phyloP scores from a whole-genome alignment of 2,329 filamentous ascomycete genomes.

The Albifimbria verrucaria region DNA sequence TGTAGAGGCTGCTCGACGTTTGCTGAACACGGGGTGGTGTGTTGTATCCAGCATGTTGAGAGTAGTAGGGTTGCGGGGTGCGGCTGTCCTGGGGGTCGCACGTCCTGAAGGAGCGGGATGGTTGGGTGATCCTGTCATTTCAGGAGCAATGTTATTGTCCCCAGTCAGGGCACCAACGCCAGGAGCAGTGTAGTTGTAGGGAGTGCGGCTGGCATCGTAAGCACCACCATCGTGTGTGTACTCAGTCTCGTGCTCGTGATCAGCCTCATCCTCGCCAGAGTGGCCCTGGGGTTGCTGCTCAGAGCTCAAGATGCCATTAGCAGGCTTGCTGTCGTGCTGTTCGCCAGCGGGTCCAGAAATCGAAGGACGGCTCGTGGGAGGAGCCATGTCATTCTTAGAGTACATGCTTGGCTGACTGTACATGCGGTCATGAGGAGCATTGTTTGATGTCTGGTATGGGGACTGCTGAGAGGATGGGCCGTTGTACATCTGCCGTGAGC shows the following conservation, averaged over 20 bases:
- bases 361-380: slow-evolving; percentile 63
- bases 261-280: slow-evolving; percentile 63
- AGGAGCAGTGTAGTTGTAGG: slow-evolving; percentile 75
- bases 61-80: slow-evolving; percentile 70
- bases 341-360: slow-evolving; percentile 58
- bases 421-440: slow-evolving; percentile 60
- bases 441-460: slow-evolving; percentile 64
- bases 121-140: slow-evolving; percentile 76
- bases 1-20: slow-evolving; percentile 80
- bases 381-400: slow-evolving; percentile 85
- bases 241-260: slow-evolving; percentile 75
- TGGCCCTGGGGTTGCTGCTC: slow-evolving; percentile 49
- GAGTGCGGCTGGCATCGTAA: slow-evolving; percentile 68
- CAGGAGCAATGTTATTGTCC: slow-evolving; percentile 77
- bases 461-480: slow-evolving; percentile 65
- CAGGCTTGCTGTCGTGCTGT: slow-evolving; percentile 57
- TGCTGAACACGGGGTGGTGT: slow-evolving; percentile 71
- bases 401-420: slow-evolving; percentile 67
- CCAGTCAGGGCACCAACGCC: slow-evolving; percentile 63
- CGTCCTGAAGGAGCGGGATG: slow-evolving; percentile 80
- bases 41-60: slow-evolving; percentile 65
- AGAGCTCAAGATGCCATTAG: slow-evolving; percentile 64
- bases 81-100: slow-evolving; percentile 78
- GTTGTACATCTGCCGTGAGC: slow-evolving; percentile 74
- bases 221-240: slow-evolving; percentile 80